phyloP scores from a whole-genome alignment of 306 rosid species.

The Rubus parviflorus region DNA sequence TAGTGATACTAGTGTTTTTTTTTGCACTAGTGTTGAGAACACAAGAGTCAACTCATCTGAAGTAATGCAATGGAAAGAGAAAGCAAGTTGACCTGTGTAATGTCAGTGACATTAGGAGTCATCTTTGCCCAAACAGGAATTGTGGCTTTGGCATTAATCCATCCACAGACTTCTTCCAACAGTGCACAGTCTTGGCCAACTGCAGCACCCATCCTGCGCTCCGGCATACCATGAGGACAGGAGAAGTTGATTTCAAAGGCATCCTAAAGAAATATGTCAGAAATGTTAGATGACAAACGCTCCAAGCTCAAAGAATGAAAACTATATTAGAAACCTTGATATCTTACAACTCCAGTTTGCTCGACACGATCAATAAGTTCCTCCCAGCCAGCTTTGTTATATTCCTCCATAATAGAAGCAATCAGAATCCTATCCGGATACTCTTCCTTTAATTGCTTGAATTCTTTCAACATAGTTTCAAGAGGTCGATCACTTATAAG shows the following conservation, averaged over 20 bases:
- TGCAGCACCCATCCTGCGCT: constrained; percentile 96
- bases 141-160: constrained; percentile 93
- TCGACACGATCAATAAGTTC: constrained; percentile 92
- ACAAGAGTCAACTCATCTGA: constrained; percentile 6
- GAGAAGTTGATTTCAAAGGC: constrained; percentile 91
- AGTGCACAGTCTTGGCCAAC: constrained; percentile 93
- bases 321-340: neutral
- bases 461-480: constrained; percentile 86
- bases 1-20: neutral
- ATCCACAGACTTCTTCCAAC: constrained; percentile 90
- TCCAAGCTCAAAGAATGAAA: neutral
- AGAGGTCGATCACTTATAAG: constrained; percentile 91
- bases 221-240: constrained; percentile 99
- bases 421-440: constrained; percentile 90
- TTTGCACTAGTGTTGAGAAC: neutral
- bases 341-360: constrained; percentile 94
- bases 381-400: constrained; percentile 88
- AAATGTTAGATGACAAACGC: constrained; percentile 25
- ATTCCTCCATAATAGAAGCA: constrained; percentile 98
- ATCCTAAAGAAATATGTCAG: constrained; percentile 46
- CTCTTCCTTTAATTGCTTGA: constrained; percentile 78
- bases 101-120: constrained; percentile 97
- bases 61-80: constrained; percentile 2
- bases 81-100: constrained; percentile 61
- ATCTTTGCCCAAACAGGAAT: constrained; percentile 99